Evolutionary conservation across 805 yeast species (phyloP), one percentile per base, ranked within the genome.

Genomic region (Candida qinlingensis): DNA sequence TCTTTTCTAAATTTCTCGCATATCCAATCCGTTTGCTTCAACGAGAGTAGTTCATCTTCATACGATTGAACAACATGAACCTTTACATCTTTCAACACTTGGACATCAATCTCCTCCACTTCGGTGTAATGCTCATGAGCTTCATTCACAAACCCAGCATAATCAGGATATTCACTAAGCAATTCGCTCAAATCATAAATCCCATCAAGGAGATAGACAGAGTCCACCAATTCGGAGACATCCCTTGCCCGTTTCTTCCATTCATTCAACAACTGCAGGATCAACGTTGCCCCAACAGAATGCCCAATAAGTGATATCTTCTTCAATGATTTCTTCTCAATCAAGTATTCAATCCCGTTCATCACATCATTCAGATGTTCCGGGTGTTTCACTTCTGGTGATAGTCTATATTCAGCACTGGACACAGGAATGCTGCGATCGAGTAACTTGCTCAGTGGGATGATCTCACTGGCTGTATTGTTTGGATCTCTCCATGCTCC

Each of bases 401-500:
- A 73, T 26, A 88, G 68, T 33, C 91, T 68, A 64, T 88, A 88
- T 57, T 86, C 88, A 3, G 80, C 51, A 4, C 80, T 59, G 39
- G 50, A 60, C 9, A 53, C 10, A 54, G 55, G 25, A 50, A 51
- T 2, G 51, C 28, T 57, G 57, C 54, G 47, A 7, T 45, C 36
- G 26, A 64, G 53, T 19, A 10, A 11, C 42, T 34, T 13, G 54
- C 38, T 19, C 40, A 81, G 49, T 10, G 53, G 55, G 8, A 67
- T 68, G 46, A 78, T 80, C 56, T 85, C 92, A 37, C 73, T 64
- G 29, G 67, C 74, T 0, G 90, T 83, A 59, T 84, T 83, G 3
- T 53, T 61, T 1, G 81, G 78, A 58, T 85, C 95, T 52, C 87
- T 72, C 96, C 96, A 88, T 0, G 90, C 95, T 0, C 96, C 96